Conservation (phyloP, 495 filamentous ascomycete species). For the Trichoderma virens region DNA sequence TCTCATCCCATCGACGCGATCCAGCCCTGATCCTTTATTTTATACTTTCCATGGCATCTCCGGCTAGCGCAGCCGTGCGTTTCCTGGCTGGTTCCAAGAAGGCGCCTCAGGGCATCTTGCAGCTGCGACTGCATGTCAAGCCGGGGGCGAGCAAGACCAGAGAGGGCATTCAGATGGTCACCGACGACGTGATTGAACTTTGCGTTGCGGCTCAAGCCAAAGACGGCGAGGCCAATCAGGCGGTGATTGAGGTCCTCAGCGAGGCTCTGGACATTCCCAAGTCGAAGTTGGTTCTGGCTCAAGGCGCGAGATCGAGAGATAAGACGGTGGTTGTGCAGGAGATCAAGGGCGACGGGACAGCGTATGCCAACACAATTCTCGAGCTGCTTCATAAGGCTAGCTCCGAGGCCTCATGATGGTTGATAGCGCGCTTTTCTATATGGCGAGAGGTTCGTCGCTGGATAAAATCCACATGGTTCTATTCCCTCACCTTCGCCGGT, state of each 20-base stretch:
- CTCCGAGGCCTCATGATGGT: background rate
- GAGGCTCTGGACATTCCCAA: conserved; percentile 54
- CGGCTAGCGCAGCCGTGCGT: conserved; percentile 17
- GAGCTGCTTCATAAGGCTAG: conserved; percentile 5
- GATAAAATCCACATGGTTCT: too few relatives aligned
- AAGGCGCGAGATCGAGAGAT: conserved; percentile 52
- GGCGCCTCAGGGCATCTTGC: conserved; percentile 31
- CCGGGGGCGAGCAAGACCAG: conserved; percentile 54
- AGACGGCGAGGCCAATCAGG: conserved; percentile 60
- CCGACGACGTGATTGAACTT: conserved; percentile 48
- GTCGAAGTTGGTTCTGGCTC: conserved; percentile 54
- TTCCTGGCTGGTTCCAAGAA: conserved; percentile 27
- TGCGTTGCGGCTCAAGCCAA: conserved; percentile 55
- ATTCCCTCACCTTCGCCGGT: background rate
- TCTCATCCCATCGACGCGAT: background rate
- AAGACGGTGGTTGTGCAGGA: conserved; percentile 42
- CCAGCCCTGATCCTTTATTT: background rate
- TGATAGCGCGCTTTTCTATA: background rate
- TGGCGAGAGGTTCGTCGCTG: background rate
- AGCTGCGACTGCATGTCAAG: conserved; percentile 54
- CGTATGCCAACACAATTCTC: background rate
- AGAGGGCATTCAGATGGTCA: conserved; percentile 48
- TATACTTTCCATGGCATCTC: background rate
- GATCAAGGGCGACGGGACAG: conserved; percentile 6
- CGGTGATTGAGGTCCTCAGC: conserved; percentile 55